Conservation (phyloP, 2,329 filamentous ascomycete genomes). For the Trichoderma sp. region DNA sequence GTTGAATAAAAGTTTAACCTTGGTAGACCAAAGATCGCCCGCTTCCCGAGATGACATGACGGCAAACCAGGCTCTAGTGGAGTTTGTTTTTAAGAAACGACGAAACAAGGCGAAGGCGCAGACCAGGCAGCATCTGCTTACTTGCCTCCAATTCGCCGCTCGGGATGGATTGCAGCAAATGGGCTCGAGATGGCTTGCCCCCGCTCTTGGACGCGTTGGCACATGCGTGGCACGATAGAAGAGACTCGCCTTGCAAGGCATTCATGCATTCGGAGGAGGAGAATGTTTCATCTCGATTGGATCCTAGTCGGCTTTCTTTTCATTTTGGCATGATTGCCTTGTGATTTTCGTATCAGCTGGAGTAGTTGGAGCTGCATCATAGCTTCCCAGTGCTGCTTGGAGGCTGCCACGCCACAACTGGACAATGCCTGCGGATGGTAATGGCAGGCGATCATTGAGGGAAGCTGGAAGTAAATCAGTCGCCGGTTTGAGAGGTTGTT, state of each 20-base stretch:
- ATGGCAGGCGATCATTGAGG: background rate
- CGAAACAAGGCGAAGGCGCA: background rate
- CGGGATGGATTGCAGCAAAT: constrained; percentile 7
- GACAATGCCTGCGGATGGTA: background rate
- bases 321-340: background rate
- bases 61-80: background rate
- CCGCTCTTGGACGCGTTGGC: constrained; percentile 19
- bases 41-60: background rate
- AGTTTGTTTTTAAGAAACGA: background rate
- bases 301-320: background rate
- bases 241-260: constrained; percentile 1
- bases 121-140: constrained; percentile 2
- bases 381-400: background rate
- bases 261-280: background rate
- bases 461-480: background rate
- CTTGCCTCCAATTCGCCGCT: background rate
- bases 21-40: background rate
- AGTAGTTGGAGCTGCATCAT: background rate
- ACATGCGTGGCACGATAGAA: constrained; percentile 17
- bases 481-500: background rate
- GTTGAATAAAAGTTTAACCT: background rate
- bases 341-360: background rate
- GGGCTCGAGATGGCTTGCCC: background rate
- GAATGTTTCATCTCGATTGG: background rate
- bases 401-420: background rate